phyloP scores from a whole-genome alignment of 257 asterid genomes.

The Penstemon eatonii region DNA sequence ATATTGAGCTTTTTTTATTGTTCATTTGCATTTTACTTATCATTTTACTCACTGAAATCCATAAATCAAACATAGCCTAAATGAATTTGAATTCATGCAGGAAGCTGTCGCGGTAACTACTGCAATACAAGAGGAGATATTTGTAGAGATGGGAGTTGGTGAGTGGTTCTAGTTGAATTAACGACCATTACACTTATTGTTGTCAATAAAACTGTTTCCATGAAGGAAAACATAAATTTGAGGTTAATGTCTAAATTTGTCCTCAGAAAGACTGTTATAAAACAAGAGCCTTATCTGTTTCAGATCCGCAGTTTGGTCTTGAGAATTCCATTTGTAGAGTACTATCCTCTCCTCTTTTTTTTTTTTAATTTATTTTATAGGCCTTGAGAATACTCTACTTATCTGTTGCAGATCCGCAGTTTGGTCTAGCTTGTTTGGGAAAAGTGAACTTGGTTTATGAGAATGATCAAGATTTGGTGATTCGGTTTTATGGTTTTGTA shows the following conservation, averaged over 20 bases:
- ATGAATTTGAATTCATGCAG: conserved; percentile 37
- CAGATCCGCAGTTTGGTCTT: neutral
- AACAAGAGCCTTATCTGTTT: neutral
- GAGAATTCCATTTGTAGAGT: conserved; percentile 9
- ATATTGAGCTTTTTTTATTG: too few relatives aligned
- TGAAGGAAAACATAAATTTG: too few relatives aligned
- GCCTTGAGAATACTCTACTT: conserved; percentile 14
- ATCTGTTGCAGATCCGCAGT: conserved; percentile 66
- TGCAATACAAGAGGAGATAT: conserved; percentile 80
- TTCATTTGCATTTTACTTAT: too few relatives aligned
- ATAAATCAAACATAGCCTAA: too few relatives aligned
- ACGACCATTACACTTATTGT: too few relatives aligned
- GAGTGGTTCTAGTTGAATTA: conserved; percentile 31
- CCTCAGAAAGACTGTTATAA: too few relatives aligned
- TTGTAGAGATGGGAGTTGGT: conserved; percentile 87
- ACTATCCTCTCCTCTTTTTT: neutral
- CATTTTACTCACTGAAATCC: too few relatives aligned
- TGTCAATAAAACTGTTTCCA: too few relatives aligned
- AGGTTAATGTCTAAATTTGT: too few relatives aligned
- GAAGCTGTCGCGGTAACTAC: conserved; percentile 91
- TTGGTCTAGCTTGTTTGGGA: conserved; percentile 85
- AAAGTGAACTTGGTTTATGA: conserved; percentile 67
- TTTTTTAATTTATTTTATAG: neutral
- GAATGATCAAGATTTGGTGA: conserved; percentile 80
- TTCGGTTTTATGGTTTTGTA: conserved; percentile 72